phyloP scores from a whole-genome alignment of 139 green algal genomes.

The Volvox africanus region DNA sequence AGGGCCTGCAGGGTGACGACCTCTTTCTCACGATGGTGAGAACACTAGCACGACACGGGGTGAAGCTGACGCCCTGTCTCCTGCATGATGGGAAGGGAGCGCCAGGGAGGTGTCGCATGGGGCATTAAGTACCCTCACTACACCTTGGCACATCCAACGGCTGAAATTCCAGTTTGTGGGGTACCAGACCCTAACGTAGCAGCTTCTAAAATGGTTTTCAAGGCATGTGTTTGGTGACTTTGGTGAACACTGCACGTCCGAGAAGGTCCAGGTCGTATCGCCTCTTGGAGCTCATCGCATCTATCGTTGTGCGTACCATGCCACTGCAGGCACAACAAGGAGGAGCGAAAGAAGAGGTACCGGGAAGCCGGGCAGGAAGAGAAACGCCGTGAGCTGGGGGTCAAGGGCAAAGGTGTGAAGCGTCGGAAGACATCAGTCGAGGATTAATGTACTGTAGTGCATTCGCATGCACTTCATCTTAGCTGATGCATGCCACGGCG shows the following conservation, averaged over 20 bases:
- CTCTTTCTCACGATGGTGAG: background rate
- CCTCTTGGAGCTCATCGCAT: no score
- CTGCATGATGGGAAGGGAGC: no score
- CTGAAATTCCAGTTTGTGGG: background rate
- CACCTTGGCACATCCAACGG: background rate
- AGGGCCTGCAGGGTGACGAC: background rate
- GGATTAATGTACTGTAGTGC: background rate
- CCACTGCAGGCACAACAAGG: slow-evolving; percentile 63
- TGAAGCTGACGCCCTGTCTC: background rate
- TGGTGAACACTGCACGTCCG: no score
- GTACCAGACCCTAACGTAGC: background rate
- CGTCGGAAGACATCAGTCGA: slow-evolving; percentile 1
- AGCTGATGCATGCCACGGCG: no score
- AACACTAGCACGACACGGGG: background rate
- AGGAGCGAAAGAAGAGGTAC: slow-evolving; percentile 81
- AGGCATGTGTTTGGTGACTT: no score
- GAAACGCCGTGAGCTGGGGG: slow-evolving; percentile 51
- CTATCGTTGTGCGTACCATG: background rate
- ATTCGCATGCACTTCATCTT: no score
- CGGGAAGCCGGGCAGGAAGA: slow-evolving; percentile 45
- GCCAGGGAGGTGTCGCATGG: background rate
- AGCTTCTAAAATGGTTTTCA: no score
- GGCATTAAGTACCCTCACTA: background rate
- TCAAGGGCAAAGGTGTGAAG: slow-evolving; percentile 28
- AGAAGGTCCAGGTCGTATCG: no score